phyloP scores from a whole-genome alignment of 129 eudicot species.

The carrot (Daucus carota) region DH1_v3.0 NC_030389.2:21671001-21671500 shows the following conservation, averaged over 20 bases:
- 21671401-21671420: conserved; percentile 65
- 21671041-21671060: conserved; percentile 76
- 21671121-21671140: conserved; percentile 3
- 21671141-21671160: conserved; percentile 7
- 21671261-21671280: conserved; percentile 40
- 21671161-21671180: conserved; percentile 28
- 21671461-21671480: conserved; percentile 27
- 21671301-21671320: conserved; percentile 16
- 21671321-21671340: conserved; percentile 1
- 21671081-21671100: conserved; percentile 56
- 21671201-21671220: conserved; percentile 91
- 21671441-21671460: conserved; percentile 65
- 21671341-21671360: conserved; percentile 13
- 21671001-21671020: conserved; percentile 54
- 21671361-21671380: conserved; percentile 12
- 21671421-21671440: conserved; percentile 49
- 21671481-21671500: conserved; percentile 72
- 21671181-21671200: conserved; percentile 62
- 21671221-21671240: conserved; percentile 18
- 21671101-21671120: conserved; percentile 15
- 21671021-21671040: conserved; percentile 63
- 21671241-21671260: neutral
- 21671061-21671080: conserved; percentile 71
- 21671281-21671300: conserved; percentile 16
- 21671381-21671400: conserved; percentile 39